Evolutionary conservation across 768 basidiomycete species (phyloP).

Genomic region (Boletales sp.): DNA sequence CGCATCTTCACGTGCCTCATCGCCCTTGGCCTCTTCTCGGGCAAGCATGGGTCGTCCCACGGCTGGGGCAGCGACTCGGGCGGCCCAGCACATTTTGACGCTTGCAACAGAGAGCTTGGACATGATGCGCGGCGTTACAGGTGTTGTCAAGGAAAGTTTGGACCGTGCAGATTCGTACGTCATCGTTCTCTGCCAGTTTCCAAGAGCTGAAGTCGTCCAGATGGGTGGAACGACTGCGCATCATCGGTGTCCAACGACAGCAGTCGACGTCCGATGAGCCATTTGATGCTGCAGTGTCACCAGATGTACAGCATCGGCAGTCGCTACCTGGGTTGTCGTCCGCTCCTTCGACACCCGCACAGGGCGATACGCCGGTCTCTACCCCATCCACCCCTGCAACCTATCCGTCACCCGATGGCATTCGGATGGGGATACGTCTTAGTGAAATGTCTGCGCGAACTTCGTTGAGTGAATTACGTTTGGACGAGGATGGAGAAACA

Average conservation of each 20-base stretch:
- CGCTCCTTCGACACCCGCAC: slow-evolving; percentile 29
- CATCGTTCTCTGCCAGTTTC: background rate
- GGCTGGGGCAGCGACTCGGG: slow-evolving; percentile 59
- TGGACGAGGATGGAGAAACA: slow-evolving; percentile 18
- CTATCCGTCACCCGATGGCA: slow-evolving; percentile 25
- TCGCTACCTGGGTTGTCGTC: slow-evolving; percentile 30
- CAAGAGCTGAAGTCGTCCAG: slow-evolving; percentile 32
- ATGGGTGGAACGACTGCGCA: slow-evolving; percentile 80
- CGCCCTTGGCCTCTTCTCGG: slow-evolving; percentile 28
- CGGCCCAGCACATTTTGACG: slow-evolving; percentile 77
- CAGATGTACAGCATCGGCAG: slow-evolving; percentile 7
- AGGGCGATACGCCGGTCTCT: slow-evolving; percentile 22
- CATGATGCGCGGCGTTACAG: slow-evolving; percentile 88
- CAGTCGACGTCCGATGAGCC: slow-evolving; percentile 20
- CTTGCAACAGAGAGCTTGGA: slow-evolving; percentile 90
- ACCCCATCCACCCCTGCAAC: slow-evolving; percentile 27
- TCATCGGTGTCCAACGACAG: slow-evolving; percentile 71
- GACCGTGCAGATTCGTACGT: slow-evolving; percentile 83
- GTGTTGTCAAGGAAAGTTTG: slow-evolving; percentile 82
- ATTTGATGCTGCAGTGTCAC: slow-evolving; percentile 7
- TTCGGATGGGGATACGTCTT: slow-evolving; percentile 23
- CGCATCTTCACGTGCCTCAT: slow-evolving; percentile 33
- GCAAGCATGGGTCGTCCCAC: slow-evolving; percentile 28
- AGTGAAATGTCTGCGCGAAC: slow-evolving; percentile 26
- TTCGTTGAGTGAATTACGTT: slow-evolving; percentile 28